Evolutionary conservation across 352 stramenopile species (phyloP).

Genomic region (Globisporangium recalcitrans): DNA sequence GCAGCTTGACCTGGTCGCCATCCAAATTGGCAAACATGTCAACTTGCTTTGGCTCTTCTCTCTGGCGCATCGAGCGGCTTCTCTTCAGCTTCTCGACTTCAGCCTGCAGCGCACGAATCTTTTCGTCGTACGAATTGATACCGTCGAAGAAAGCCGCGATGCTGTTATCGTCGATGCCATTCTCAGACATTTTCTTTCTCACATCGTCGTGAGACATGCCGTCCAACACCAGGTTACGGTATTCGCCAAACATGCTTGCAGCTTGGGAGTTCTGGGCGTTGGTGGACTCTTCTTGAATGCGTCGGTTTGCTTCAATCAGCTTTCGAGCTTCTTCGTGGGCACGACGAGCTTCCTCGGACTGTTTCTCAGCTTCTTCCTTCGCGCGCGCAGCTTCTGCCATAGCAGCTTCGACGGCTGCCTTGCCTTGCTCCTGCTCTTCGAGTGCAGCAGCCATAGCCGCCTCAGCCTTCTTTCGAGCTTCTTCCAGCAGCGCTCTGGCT

Average conservation of each 20-base stretch:
- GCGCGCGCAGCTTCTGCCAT: conserved; percentile 75
- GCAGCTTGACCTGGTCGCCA: conserved; percentile 69
- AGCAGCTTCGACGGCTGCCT: conserved; percentile 75
- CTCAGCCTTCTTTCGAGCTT: conserved; percentile 77
- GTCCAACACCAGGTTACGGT: conserved; percentile 69
- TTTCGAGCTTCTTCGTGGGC: conserved; percentile 77
- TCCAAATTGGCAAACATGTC: conserved; percentile 74
- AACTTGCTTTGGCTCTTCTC: conserved; percentile 46
- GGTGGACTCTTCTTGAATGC: conserved; percentile 62
- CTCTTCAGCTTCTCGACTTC: conserved; percentile 82
- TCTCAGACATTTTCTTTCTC: conserved; percentile 70
- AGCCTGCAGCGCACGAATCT: conserved; percentile 73
- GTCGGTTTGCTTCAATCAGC: conserved; percentile 80
- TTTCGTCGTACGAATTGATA: conserved; percentile 80
- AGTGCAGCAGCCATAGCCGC: conserved; percentile 75
- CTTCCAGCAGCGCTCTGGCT: conserved; percentile 62
- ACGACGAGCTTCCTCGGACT: conserved; percentile 65
- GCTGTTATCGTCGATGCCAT: conserved; percentile 64
- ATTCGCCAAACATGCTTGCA: conserved; percentile 54
- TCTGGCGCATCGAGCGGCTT: conserved; percentile 39
- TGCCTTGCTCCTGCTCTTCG: conserved; percentile 75
- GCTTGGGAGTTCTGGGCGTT: conserved; percentile 31
- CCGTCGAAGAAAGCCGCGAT: conserved; percentile 81
- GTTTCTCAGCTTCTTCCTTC: conserved; percentile 79
- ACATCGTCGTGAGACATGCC: conserved; percentile 63